Percentiles rank a stretch among this genome's conserved stretches.
Conservation (phyloP, 495 filamentous ascomycete genomes). For the Aspergillus leporis region DNA sequence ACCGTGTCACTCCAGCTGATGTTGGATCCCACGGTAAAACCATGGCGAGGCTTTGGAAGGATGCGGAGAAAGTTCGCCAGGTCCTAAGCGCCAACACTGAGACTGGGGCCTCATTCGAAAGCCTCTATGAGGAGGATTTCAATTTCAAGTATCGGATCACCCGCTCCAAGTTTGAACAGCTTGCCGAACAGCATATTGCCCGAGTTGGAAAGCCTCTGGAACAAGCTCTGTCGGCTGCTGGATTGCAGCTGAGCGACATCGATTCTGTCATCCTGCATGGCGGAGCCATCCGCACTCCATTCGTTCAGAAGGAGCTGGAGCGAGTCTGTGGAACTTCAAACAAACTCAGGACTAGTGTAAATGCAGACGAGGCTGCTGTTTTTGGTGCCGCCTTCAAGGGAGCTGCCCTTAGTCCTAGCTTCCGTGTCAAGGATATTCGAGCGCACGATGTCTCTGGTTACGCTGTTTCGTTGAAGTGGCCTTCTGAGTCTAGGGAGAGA, state of each 20-base stretch:
- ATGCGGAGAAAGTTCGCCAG: constrained; percentile 84
- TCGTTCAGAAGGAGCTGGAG: constrained; percentile 89
- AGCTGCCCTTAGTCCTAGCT: constrained; percentile 85
- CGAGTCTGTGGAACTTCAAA: constrained; percentile 65
- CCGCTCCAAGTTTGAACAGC: constrained; percentile 78
- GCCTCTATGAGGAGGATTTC: constrained; percentile 78
- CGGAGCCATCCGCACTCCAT: constrained; percentile 87
- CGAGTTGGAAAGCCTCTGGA: constrained; percentile 70
- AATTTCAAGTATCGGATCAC: constrained; percentile 91
- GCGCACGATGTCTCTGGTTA: constrained; percentile 72
- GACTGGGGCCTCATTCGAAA: constrained; percentile 78
- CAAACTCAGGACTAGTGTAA: constrained; percentile 91
- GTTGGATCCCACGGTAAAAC: constrained; percentile 79
- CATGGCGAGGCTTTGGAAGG: constrained; percentile 85
- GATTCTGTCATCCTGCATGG: constrained; percentile 93
- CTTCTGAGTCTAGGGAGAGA: constrained; percentile 60
- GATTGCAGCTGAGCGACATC: constrained; percentile 71
- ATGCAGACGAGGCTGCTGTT: constrained; percentile 94
- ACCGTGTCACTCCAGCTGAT: constrained; percentile 55
- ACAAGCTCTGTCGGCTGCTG: constrained; percentile 71
- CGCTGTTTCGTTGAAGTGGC: constrained; percentile 69
- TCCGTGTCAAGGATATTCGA: constrained; percentile 95
- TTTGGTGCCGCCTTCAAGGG: constrained; percentile 96
- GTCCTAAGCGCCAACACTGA: constrained; percentile 91
- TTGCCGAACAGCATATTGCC: constrained; percentile 67